Percentiles rank a stretch among this genome's conserved stretches.
Conservation (phyloP, 2,329 filamentous ascomycete genomes). For the Epichloe uncinata region DNA sequence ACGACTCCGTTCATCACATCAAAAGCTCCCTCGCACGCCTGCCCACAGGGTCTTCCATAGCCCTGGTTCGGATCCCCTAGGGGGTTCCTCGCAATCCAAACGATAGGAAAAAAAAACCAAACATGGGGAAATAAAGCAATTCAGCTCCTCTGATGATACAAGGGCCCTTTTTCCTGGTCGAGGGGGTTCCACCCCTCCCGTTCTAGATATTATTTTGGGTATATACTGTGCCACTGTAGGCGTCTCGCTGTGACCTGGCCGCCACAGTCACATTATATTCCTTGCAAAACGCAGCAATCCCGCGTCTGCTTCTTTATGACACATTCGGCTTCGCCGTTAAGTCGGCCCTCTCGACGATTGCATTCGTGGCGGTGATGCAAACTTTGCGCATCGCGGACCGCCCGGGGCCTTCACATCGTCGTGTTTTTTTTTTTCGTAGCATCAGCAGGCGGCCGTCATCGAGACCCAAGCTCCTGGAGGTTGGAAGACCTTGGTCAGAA, state of each 20-base stretch:
- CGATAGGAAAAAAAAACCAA: background rate
- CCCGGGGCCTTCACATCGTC: too few species aligned
- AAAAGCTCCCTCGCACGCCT: background rate
- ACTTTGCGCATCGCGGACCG: too few species aligned
- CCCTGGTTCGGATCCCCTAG: background rate
- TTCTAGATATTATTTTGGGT: conserved; percentile 4
- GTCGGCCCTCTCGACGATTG: background rate
- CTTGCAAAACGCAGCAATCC: background rate
- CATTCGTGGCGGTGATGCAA: too few species aligned
- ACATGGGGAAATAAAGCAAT: background rate
- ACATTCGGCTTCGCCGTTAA: background rate
- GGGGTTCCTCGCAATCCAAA: background rate
- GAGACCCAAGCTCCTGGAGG: background rate
- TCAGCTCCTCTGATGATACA: background rate
- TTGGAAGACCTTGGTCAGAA: background rate
- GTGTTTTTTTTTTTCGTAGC: too few species aligned
- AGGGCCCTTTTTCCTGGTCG: background rate
- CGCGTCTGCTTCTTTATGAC: background rate
- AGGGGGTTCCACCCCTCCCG: background rate
- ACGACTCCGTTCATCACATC: background rate
- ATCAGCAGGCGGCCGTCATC: background rate
- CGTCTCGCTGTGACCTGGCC: background rate
- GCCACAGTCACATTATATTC: background rate
- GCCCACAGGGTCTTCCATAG: background rate
- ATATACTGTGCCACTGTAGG: background rate